Evolutionary conservation across 805 yeast species (phyloP).

Genomic region (Myxozyma sirexii): DNA sequence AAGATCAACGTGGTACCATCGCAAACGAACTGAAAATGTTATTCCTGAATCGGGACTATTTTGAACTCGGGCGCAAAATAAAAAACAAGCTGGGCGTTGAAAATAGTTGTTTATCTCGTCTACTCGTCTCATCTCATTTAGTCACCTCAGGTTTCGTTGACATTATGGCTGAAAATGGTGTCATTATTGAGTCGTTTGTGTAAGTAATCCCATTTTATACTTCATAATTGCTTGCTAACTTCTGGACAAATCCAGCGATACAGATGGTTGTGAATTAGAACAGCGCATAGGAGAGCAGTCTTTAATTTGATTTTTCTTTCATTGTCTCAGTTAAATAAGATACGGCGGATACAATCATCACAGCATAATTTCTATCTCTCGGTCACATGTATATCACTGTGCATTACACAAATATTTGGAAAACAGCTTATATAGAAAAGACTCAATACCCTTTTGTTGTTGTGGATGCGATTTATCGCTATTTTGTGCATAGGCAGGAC

Average conservation of each 20-base stretch:
- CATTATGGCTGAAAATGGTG: background rate
- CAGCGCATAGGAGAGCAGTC: background rate
- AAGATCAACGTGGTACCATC: background rate
- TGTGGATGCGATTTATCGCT: background rate
- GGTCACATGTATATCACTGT: too few relatives aligned
- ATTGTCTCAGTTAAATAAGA: too few relatives aligned
- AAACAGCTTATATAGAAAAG: background rate
- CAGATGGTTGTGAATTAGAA: background rate
- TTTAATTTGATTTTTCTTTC: too few relatives aligned
- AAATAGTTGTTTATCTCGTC: background rate
- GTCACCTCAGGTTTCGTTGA: background rate
- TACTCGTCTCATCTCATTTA: background rate
- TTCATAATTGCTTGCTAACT: too few relatives aligned
- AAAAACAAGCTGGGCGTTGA: background rate
- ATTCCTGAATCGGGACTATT: background rate
- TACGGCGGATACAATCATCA: background rate
- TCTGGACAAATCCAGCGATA: too few relatives aligned
- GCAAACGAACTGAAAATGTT: background rate
- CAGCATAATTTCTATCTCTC: too few relatives aligned
- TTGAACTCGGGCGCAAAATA: background rate
- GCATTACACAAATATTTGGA: conserved; percentile 1
- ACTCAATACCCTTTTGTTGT: conserved; percentile 4
- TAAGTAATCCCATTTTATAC: too few relatives aligned
- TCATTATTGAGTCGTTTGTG: background rate
- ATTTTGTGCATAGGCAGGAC: background rate